Conservation (phyloP, 2,329 filamentous ascomycete species). For the Cladosporium sp. region DNA sequence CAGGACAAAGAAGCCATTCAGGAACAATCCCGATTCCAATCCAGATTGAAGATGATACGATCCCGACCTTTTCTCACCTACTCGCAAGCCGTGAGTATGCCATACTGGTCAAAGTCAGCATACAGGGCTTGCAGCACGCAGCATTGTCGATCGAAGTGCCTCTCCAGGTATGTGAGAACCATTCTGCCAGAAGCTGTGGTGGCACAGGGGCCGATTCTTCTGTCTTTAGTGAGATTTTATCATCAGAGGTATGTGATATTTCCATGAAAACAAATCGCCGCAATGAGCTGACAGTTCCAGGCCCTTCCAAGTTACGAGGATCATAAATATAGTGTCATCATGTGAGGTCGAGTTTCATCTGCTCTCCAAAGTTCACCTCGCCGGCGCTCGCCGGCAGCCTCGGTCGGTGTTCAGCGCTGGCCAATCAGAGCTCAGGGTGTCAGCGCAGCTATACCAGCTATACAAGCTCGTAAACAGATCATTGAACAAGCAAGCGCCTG, state of each 20-base stretch:
- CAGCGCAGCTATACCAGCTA: too few relatives aligned
- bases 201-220: background rate
- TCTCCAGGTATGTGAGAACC: constrained; percentile 2
- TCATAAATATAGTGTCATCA: background rate
- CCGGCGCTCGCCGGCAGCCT: too few relatives aligned
- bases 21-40: constrained; percentile 2
- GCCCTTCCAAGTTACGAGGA: constrained; percentile 5
- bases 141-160: background rate
- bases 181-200: too few relatives aligned
- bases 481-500: background rate
- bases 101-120: background rate
- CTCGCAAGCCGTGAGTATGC: constrained; percentile 4
- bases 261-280: background rate
- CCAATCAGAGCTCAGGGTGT: background rate
- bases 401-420: background rate
- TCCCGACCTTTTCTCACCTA: background rate
- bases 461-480: too few relatives aligned
- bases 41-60: background rate
- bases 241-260: background rate
- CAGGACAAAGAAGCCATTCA: background rate
- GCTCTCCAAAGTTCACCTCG: background rate
- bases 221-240: background rate
- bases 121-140: background rate
- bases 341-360: background rate
- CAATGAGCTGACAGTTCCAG: background rate